Evolutionary conservation across 176 grass and related monocot species (phyloP).

Genomic region (Hyparrhenia diplandra): DNA sequence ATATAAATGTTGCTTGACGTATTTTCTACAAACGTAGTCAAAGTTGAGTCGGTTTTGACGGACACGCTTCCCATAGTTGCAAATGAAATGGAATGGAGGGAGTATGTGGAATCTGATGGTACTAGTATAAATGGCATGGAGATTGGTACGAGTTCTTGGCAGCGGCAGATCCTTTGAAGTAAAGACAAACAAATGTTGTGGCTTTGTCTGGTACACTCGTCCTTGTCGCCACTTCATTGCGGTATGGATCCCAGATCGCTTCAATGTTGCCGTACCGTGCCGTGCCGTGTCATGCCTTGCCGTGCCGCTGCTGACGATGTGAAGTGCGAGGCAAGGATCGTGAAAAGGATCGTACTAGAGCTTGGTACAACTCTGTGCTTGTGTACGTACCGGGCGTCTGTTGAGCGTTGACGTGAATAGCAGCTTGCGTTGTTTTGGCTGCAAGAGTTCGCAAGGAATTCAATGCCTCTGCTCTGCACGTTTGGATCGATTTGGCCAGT

Average conservation of each 20-base stretch:
- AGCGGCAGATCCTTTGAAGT: conserved; percentile 14
- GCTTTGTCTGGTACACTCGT: not conserved
- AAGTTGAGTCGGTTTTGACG: too few relatives aligned
- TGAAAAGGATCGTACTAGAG: not conserved
- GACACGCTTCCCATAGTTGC: too few relatives aligned
- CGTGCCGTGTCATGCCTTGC: conserved; percentile 3
- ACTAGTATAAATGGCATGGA: not conserved
- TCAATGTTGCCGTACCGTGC: too few relatives aligned
- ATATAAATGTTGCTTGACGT: too few relatives aligned
- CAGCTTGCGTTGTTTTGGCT: not conserved
- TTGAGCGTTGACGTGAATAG: not conserved
- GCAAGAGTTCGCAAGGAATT: not conserved
- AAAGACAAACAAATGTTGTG: conserved; percentile 25
- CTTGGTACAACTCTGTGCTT: too few relatives aligned
- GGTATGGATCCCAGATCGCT: not conserved
- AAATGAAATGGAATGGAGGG: too few relatives aligned
- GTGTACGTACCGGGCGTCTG: not conserved
- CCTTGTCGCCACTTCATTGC: not conserved
- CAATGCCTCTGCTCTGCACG: too few relatives aligned
- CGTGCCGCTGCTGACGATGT: not conserved
- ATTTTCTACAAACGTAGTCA: too few relatives aligned
- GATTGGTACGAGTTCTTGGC: not conserved
- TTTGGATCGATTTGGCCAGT: not conserved
- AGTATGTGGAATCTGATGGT: too few relatives aligned
- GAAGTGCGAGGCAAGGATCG: conserved; percentile 27